Evolutionary conservation across 495 filamentous ascomycete genomes (phyloP), one percentile per base, ranked within the genome.

Genomic region (Lophiostoma macrostomum): DNA sequence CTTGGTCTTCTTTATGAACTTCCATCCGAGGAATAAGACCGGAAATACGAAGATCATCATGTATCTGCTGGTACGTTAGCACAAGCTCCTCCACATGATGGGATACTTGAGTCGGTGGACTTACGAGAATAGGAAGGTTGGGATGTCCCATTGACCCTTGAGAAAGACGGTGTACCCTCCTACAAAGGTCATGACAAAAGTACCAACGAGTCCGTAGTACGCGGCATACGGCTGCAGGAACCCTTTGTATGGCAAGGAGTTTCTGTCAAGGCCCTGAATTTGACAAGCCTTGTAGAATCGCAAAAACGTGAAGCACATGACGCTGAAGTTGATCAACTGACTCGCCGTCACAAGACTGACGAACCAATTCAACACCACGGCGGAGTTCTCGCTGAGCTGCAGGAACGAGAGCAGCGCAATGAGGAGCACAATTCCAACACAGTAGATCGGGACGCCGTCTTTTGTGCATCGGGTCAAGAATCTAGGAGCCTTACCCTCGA

Each of bases 121-220:
- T 73, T 59, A 90, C 65, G 83, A 85, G 68, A 90, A 90, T 24
- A 91, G 68, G 57, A 93, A 91, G 0, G 78, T 85, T 1, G 86
- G 73, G 10, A 91, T 58, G 40, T 84, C 74, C 87, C 87, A 91
- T 1, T 80, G 73, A 1, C 82, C 85, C 0, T 80, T 80, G 32
- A 90, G 62, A 60, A 93, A 93, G 10, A 90, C 86, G 0, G 77
- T 77, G 56, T 90, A 93, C 0, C 88, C 88, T 3, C 83, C 77
- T 6, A 89, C 76, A 58, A 91, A 84, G 6, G 80, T 75, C 84
- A 91, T 90, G 52, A 84, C 56, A 25, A 79, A 79, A 1, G 77
- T 83, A 1, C 77, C 78, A 0, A 63, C 64, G 1, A 89, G 66
- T 0, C 77, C 86, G 45, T 83, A 82, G 64, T 81, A 91, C 7